Evolutionary conservation across 371 early-diverging fungal genomes (phyloP).

Genomic region (Rhizopus delemar): DNA sequence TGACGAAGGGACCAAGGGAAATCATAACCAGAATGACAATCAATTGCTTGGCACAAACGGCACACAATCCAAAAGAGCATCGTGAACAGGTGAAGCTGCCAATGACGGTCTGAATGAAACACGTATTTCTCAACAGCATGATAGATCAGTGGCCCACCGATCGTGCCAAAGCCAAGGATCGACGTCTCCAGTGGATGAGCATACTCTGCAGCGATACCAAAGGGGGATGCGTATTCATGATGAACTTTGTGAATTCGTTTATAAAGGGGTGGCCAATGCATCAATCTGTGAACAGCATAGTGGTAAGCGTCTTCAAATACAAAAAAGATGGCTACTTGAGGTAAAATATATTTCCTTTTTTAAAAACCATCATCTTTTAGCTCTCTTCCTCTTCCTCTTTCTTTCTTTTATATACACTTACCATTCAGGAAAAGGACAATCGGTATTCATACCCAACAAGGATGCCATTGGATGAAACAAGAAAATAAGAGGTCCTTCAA

Average conservation of each 20-base stretch:
- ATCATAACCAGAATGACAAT: slow-evolving; percentile 94
- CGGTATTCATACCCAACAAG: slow-evolving; percentile 80
- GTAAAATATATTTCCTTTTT: slow-evolving; percentile 28
- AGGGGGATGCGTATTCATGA: slow-evolving; percentile 91
- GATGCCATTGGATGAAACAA: slow-evolving; percentile 83
- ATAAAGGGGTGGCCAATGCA: slow-evolving; percentile 89
- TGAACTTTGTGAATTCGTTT: slow-evolving; percentile 90
- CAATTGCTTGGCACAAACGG: slow-evolving; percentile 82
- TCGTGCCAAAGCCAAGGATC: slow-evolving; percentile 75
- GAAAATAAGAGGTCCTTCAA: slow-evolving; percentile 85
- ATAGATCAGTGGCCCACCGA: slow-evolving; percentile 70
- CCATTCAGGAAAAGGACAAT: slow-evolving; percentile 84
- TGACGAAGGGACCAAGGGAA: slow-evolving; percentile 89
- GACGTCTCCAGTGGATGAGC: slow-evolving; percentile 82
- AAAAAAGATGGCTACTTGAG: slow-evolving; percentile 74
- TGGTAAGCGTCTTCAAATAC: slow-evolving; percentile 82
- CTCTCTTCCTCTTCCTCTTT: neutral
- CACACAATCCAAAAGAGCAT: slow-evolving; percentile 79
- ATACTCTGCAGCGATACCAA: slow-evolving; percentile 86
- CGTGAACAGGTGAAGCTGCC: slow-evolving; percentile 77
- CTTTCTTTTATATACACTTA: slow-evolving; percentile 31
- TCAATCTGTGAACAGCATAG: slow-evolving; percentile 80
- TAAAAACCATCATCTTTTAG: too few relatives aligned
- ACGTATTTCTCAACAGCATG: slow-evolving; percentile 15
- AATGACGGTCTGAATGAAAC: slow-evolving; percentile 27